Base-by-base conservation (phyloP, 129 eudicot species). In the Flaveria trinervia region DNA sequence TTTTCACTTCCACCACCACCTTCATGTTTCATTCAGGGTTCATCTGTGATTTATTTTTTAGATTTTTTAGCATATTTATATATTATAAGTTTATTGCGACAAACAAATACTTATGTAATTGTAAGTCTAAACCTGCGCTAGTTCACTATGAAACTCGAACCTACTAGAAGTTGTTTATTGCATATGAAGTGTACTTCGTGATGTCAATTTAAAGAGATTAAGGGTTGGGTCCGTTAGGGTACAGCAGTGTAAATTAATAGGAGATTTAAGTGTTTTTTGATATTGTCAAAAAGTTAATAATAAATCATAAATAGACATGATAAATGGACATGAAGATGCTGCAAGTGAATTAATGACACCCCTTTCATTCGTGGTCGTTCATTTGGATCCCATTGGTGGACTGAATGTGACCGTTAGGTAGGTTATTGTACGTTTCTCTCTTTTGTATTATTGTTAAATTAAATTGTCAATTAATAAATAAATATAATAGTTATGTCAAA, bases 331-430 rank as follows among this genome's bases (percentile, higher is more conserved):
- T 52, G 60, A 52, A 52, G 59, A 10, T 16, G 23, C n/a, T 52
- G 60, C 60, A 16, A 57, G 49, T 65, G 70, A 65, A 33, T 30
- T 30, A 17, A 65, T 65, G n/a, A 15, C 49, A 7, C 49, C 25
- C 23, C 12, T 65, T 65, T 8, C 51, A 66, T 41, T n/a, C 8
- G 70, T 41, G 23, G 68, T 61, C 9, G 41, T 61, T 61, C 43
- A 61, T 61, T n/a, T 70, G 65, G 82, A 70, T 70, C 71, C 72
- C 17, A 52, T 80, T 80, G 64, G 75, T 64, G 26, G 49, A 14
- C 64, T 15, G 45, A 67, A 67, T 67, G 16, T 73, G 80, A 74
- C 80, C 80, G 80, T 80, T 80, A 16, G 80, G 75, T 68, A 39
- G 64, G 45, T 76, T 74, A 48, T 80, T 67, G 73, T 46, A 73